Base-by-base conservation (phyloP, 2,329 filamentous ascomycete species). In the Simplicillium aogashimaense region DNA sequence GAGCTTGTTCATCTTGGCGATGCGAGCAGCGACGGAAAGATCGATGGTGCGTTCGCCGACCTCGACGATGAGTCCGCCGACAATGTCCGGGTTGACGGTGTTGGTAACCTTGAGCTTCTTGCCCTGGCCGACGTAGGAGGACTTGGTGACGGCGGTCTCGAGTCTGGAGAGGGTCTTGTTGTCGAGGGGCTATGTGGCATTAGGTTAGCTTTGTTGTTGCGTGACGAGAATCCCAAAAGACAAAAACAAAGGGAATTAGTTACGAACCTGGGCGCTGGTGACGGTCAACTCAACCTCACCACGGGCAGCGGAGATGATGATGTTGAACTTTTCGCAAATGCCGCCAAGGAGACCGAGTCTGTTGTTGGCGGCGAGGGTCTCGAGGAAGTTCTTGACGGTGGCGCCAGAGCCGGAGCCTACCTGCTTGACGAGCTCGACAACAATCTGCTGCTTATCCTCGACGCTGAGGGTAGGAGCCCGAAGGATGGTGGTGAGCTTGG, bases 1-100 rank as follows among this genome's bases (percentile, higher is more conserved):
- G 64, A 95, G 82, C 83, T 97, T 98, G 86, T 98, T 98, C 79
- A 98, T 86, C 81, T 88, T 94, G 65, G 86, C 78, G 67, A 98
- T 83, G 78, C 90, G 94, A 64, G 85, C 75, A 37, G 90, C 90
- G 59, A 98, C 89, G 68, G 84, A 92, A 54, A 95, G 83, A 70
- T 98, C 92, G 61, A 98, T 95, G 64, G 90, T 97, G 61, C 90
- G 85, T 76, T 97, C 90, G 58, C 89, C 90, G 53, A 97, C 84
- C 72, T 97, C 90, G 59, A 98, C 90, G 51, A 98, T 69, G 52
- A 98, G 81, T 47, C 92, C 92, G 52, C 92, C 92, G 51, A 94
- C 69, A 60, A 98, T 90, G 44, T 97, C 90, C 46, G 90, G 77
- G 78, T 95, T 92, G 66, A 97, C 85, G 75, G 87, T 83, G 70